Conservation (phyloP, 2,329 filamentous ascomycete genomes). For the Colletotrichum somersetense region DNA sequence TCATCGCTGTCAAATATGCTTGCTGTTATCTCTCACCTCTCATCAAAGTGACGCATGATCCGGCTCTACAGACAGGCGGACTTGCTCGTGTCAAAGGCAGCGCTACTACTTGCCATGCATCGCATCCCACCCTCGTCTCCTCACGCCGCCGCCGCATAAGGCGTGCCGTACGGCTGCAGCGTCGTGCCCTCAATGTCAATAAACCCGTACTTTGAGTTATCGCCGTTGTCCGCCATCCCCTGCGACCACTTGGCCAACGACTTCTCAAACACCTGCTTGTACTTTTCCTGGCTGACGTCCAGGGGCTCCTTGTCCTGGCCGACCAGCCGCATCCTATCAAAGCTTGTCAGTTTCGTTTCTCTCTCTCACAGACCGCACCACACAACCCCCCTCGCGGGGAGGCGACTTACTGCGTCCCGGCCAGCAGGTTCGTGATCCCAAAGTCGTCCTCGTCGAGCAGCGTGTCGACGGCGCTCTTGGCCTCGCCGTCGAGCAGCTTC, state of each 20-base stretch:
- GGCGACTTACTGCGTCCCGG: constrained; percentile 49
- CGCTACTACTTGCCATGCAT: neutral
- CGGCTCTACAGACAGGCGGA: no score
- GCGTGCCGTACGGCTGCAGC: constrained; percentile 50
- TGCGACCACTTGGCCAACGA: constrained; percentile 49
- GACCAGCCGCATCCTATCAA: constrained; percentile 48
- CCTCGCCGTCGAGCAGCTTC: constrained; percentile 52
- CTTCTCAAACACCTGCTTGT: constrained; percentile 48
- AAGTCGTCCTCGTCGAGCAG: constrained; percentile 66
- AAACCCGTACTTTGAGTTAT: constrained; percentile 50
- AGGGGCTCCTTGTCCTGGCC: constrained; percentile 50
- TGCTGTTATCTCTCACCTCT: no score
- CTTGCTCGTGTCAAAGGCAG: neutral
- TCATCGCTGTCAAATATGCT: no score
- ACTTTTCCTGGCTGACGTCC: constrained; percentile 49
- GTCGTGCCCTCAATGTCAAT: constrained; percentile 49
- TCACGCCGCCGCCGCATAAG: constrained; percentile 11
- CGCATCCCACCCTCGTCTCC: neutral
- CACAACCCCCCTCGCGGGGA: constrained; percentile 11
- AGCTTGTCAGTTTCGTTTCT: neutral
- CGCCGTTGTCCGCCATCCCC: constrained; percentile 49
- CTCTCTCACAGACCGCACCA: neutral
- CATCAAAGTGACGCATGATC: no score
- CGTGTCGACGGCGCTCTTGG: constrained; percentile 61
- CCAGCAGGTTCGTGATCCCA: constrained; percentile 48